phyloP scores from a whole-genome alignment of 2,329 filamentous ascomycete species.

The Penicillium corylophilum region DNA sequence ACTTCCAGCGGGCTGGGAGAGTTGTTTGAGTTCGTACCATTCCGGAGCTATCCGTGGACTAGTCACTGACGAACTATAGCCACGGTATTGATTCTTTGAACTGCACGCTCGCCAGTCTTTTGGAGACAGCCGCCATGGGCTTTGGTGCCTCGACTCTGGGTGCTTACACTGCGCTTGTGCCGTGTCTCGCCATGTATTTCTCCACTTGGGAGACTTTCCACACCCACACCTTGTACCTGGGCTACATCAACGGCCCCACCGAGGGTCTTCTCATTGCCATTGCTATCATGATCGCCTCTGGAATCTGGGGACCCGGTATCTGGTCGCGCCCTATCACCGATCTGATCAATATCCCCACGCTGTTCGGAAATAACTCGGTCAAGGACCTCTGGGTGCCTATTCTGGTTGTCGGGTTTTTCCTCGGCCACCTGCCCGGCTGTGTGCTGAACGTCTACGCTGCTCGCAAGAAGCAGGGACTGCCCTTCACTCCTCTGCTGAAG shows the following conservation, averaged over 20 bases:
- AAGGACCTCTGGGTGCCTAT: constrained; percentile 84
- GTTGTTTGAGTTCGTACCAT: constrained; percentile 72
- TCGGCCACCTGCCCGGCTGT: constrained; percentile 82
- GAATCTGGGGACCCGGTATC: constrained; percentile 81
- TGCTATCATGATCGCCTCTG: constrained; percentile 79
- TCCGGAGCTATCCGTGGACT: constrained; percentile 6
- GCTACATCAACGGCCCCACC: constrained; percentile 95
- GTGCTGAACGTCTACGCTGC: constrained; percentile 80
- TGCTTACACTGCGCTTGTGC: constrained; percentile 86
- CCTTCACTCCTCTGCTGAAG: constrained; percentile 78
- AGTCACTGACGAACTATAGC: constrained; percentile 40
- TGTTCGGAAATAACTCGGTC: constrained; percentile 71
- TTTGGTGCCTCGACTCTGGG: constrained; percentile 80
- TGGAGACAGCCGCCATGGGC: constrained; percentile 91
- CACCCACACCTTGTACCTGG: constrained; percentile 93
- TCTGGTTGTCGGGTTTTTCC: constrained; percentile 63
- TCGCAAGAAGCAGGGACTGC: constrained; percentile 67
- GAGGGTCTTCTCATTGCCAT: constrained; percentile 91
- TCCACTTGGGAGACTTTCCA: constrained; percentile 99
- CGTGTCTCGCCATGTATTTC: constrained; percentile 97
- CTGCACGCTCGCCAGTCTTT: constrained; percentile 86
- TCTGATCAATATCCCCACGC: constrained; percentile 62
- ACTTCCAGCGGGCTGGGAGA: constrained; percentile 94
- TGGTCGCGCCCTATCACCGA: constrained; percentile 76
- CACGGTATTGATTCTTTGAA: constrained; percentile 98